Evolutionary conservation across 306 rosid genomes (phyloP).

Genomic region (Castanea mollissima): DNA sequence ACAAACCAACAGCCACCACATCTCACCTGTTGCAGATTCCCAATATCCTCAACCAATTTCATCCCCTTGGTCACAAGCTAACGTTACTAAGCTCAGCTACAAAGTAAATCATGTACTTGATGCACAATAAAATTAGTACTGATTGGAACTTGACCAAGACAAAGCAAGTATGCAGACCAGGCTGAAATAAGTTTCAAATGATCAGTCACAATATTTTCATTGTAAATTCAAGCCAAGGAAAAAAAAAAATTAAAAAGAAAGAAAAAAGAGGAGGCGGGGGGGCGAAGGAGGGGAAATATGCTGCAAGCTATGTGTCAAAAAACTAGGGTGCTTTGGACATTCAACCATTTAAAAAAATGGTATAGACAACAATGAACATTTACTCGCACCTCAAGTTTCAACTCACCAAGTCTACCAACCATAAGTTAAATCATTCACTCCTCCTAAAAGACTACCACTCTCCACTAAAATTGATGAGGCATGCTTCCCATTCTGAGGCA

Average conservation of each 20-base stretch:
- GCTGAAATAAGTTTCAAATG: not conserved
- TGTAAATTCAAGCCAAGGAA: constrained; percentile 3
- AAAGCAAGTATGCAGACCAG: not conserved
- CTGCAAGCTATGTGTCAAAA: constrained; percentile 5
- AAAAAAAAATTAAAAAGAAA: not conserved
- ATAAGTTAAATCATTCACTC: constrained; percentile 38
- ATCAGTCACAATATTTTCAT: constrained; percentile 2
- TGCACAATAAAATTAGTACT: not conserved
- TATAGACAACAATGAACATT: constrained; percentile 26
- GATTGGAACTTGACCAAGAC: not conserved
- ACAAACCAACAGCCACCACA: too few relatives aligned
- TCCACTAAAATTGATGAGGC: constrained; percentile 34
- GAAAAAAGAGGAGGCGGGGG: too few relatives aligned
- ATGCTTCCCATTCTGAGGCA: constrained; percentile 40
- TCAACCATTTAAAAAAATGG: constrained; percentile 21
- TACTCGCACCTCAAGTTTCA: constrained; percentile 28
- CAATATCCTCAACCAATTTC: too few relatives aligned
- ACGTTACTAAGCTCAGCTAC: not conserved
- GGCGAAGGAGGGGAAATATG: not conserved
- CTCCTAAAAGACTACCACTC: constrained; percentile 37
- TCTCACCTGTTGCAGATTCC: too few relatives aligned
- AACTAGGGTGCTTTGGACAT: constrained; percentile 8
- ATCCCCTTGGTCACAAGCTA: too few relatives aligned
- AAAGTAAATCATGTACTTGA: not conserved
- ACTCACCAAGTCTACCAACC: constrained; percentile 30